Evolutionary conservation across 1,284 basidiomycete species (phyloP).

Genomic region (Ustilago sp.): DNA sequence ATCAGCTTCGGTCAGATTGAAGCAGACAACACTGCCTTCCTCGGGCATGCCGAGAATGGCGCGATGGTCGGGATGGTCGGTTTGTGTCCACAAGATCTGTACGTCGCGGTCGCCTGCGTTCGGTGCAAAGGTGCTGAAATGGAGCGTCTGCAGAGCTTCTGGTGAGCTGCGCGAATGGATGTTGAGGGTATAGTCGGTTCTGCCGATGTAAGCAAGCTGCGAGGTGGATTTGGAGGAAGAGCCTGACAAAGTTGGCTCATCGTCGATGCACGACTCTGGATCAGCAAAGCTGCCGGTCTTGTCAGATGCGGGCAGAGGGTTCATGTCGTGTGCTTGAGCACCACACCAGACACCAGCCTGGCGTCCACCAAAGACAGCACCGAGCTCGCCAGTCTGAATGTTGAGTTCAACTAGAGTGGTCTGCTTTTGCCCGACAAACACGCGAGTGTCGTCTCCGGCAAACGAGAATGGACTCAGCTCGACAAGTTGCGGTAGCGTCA

Average conservation of each 20-base stretch:
- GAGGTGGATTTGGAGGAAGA: constrained; percentile 41
- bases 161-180: constrained; percentile 63
- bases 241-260: constrained; percentile 41
- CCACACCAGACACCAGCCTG: constrained; percentile 49
- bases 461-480: constrained; percentile 87
- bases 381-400: constrained; percentile 83
- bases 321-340: constrained; percentile 37
- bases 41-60: constrained; percentile 64
- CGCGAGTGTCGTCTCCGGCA: constrained; percentile 77
- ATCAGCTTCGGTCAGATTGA: constrained; percentile 52
- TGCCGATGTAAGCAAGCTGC: constrained; percentile 57
- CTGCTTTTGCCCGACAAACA: constrained; percentile 87
- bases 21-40: constrained; percentile 63
- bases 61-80: constrained; percentile 51
- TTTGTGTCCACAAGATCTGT: constrained; percentile 55
- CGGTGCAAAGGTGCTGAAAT: constrained; percentile 65
- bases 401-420: constrained; percentile 83
- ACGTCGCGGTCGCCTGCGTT: constrained; percentile 66
- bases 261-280: constrained; percentile 49
- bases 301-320: constrained; percentile 1
- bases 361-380: constrained; percentile 76
- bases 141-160: constrained; percentile 60
- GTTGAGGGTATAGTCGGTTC: constrained; percentile 68
- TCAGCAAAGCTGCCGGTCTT: not conserved
- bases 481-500: constrained; percentile 86